Evolutionary conservation across 805 yeast species (phyloP), one percentile per base, ranked within the genome.

Genomic region (Saccharomycopsis guyanensis): DNA sequence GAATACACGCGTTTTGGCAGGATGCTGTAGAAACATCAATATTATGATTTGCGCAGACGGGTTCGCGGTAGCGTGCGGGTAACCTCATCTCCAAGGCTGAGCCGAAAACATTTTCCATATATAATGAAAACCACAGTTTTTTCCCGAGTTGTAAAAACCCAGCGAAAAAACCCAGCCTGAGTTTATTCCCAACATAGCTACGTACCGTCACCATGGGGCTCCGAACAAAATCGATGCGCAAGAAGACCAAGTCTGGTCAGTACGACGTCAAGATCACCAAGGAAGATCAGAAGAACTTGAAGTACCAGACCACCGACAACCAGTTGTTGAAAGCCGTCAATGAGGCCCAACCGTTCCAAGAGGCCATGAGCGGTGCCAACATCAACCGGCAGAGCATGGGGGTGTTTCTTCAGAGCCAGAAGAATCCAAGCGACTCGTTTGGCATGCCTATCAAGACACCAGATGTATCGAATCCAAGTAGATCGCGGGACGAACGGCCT

Each of bases 331-430:
- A 82, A 32, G 98, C 98, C 2, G 94, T 93, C 39, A 88, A 84
- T 59, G 97, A 91, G 64, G 91, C 83, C 6, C 97, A 93, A 69
- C 98, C 98, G 6, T 93, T 86, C 61, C 96, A 93, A 65, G 76
- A 75, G 59, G 68, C 70, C 32, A 69, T 66, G 29, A 66, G 63
- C 46, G 66, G 62, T 53, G 66, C 50, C 50, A 10, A 10, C 32
- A 58, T 55, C 53, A 60, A 57, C 58, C 62, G 62, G 57, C 64
- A 64, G 68, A 62, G 73, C 47, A 57, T 60, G 48, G 56, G 56
- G 15, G 40, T 47, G 41, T 65, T 50, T 34, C 51, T 51, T 50
- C 73, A 78, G 35, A 78, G 75, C 24, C 69, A 75, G 40, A 70
- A 69, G 36, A 79, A 80, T 24, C 59, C 79, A 57, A 76, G 76